Conservation (phyloP, 257 asterid genomes). For the Parsonsia alboflavescens region DNA sequence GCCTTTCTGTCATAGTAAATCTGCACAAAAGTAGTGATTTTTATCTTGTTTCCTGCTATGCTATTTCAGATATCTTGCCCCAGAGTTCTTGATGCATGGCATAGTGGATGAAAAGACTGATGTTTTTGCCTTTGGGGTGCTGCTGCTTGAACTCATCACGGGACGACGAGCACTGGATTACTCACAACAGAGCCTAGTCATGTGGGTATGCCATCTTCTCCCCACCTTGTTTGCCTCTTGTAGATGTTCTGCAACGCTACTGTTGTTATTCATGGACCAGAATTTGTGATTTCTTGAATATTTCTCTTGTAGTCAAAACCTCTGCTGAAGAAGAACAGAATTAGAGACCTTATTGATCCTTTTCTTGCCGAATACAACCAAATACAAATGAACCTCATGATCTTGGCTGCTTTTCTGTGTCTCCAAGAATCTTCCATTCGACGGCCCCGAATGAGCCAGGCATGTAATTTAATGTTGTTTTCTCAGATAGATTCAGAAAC, state of each 20-base stretch:
- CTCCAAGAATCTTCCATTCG: slow-evolving; percentile 71
- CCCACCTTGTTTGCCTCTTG: neutral
- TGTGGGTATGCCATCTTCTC: slow-evolving; percentile 62
- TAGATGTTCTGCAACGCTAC: neutral
- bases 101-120: slow-evolving; percentile 89
- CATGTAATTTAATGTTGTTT: slow-evolving; percentile 15
- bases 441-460: slow-evolving; percentile 91
- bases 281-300: neutral
- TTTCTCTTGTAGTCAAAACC: slow-evolving; percentile 62
- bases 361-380: slow-evolving; percentile 53
- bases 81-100: slow-evolving; percentile 96
- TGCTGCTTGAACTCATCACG: slow-evolving; percentile 76
- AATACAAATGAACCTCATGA: slow-evolving; percentile 70
- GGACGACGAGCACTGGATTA: slow-evolving; percentile 96
- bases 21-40: neutral
- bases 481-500: neutral
- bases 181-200: slow-evolving; percentile 90
- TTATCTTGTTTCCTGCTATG: slow-evolving; percentile 2
- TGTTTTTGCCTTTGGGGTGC: slow-evolving; percentile 79
- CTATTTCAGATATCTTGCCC: slow-evolving; percentile 71
- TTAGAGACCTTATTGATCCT: slow-evolving; percentile 72
- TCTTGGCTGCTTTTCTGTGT: slow-evolving; percentile 72
- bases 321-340: slow-evolving; percentile 73
- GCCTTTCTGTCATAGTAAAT: neutral
- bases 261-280: neutral